Evolutionary conservation across 164 flowering plant genomes (phyloP), one percentile per base, ranked within the genome.

Genomic region (Stephania cephalantha): DNA sequence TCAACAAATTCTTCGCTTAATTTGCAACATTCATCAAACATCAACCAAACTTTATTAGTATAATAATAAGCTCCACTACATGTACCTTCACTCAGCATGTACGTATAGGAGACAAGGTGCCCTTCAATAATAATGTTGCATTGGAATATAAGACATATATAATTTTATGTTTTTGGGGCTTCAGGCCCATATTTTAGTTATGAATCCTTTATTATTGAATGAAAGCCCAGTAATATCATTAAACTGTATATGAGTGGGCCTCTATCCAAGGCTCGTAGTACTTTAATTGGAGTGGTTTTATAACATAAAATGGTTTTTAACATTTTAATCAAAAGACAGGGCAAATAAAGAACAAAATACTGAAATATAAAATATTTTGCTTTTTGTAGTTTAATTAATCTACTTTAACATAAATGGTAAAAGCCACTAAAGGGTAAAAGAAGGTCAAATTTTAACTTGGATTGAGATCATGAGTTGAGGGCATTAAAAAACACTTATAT

Each of bases 1-100:
- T 83, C 45, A 75, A 79, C 74, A 87, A 82, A 72, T 50, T 78
- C 10, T 85, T 88, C 73, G 68, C 70, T 69, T 83, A 72, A 74
- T 72, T 17, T 15, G 64, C 20, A 58, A 18, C 64, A 15, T 10
- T 50, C 55, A 15, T 50, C 55, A 50, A 50, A 15, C 55, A 11
- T 50, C 55, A 50, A 3, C 15, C 15, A 18, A 58, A 58, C 6
- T 58, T 18, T 55, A 17, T 1, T 55, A n/a, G n/a, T n/a, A n/a
- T 4, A 1, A 55, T 31, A 31, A 65, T 65, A 5, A 65, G 46
- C 71, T 35, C 52, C 20, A 17, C 17, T 65, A 6, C 68, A 20
- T 65, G 68, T 65, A 20, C 68, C 12, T 55, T 15, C n/a, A 55
- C n/a, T n/a, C n/a, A n/a, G n/a, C n/a, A n/a, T n/a, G 63, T 6